Conservation (phyloP, 2,329 filamentous ascomycete genomes). For the Penicillium janthinellum region DNA sequence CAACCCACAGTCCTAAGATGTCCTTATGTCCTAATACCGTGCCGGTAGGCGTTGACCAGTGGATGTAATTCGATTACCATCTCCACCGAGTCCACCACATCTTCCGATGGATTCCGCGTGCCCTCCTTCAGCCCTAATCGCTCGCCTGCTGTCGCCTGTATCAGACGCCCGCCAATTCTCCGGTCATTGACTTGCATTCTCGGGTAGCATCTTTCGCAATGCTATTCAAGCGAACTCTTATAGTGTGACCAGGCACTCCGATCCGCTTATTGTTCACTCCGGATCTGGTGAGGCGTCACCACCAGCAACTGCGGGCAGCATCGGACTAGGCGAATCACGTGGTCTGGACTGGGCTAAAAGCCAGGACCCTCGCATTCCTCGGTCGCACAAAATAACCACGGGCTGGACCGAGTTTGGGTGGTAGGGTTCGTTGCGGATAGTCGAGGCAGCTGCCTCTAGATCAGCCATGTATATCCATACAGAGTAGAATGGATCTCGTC, state of each 20-base stretch:
- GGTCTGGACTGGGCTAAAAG: neutral
- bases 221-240: too few species aligned
- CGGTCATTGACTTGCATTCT: neutral
- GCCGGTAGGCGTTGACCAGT: neutral
- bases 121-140: slow-evolving; percentile 32
- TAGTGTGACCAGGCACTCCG: too few species aligned
- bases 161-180: neutral
- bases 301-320: neutral
- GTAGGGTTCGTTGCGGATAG: neutral
- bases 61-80: slow-evolving; percentile 28
- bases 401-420: neutral
- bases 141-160: slow-evolving; percentile 21
- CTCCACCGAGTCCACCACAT: slow-evolving; percentile 19
- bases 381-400: slow-evolving; percentile 20
- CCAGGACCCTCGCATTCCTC: slow-evolving; percentile 17
- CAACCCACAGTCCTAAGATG: slow-evolving; percentile 6
- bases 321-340: neutral
- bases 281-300: neutral
- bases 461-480: too few species aligned
- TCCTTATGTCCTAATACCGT: neutral
- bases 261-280: neutral
- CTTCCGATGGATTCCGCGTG: slow-evolving; percentile 30
- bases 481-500: too few species aligned
- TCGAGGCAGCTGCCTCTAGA: too few species aligned
- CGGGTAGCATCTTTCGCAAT: too few species aligned